These are phyloP conservation scores for Seiridium cupressi DNA, from an alignment of 2,329 filamentous ascomycete species.

Conservation along the genomic window DNA sequence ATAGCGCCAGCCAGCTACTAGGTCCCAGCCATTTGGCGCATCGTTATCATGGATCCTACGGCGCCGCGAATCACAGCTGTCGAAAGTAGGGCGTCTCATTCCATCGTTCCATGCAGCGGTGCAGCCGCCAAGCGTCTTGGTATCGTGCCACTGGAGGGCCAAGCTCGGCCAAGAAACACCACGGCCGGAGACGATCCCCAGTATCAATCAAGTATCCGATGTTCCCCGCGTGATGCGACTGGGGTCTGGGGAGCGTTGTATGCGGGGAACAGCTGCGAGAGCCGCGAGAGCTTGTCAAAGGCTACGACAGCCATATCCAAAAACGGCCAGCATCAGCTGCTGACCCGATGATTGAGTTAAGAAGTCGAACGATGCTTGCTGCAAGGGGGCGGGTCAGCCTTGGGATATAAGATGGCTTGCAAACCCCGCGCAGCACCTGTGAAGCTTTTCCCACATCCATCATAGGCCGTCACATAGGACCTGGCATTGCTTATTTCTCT, in stretches of 20 bases:
- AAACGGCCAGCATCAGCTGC: not conserved
- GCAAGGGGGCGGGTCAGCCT: not conserved
- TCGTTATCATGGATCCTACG: not conserved
- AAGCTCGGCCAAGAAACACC: slow-evolving; percentile 2
- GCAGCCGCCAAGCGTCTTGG: slow-evolving; percentile 1
- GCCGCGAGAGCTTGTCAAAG: not conserved
- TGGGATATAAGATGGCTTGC: not conserved
- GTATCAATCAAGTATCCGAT: not conserved
- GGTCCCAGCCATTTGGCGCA: not conserved
- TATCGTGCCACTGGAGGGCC: not conserved
- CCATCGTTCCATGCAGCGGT: slow-evolving; percentile 1
- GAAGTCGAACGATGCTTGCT: not conserved
- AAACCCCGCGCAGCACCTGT: too few species aligned
- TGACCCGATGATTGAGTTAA: not conserved
- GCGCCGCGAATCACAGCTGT: not conserved
- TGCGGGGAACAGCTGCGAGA: not conserved
- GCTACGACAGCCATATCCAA: too few species aligned
- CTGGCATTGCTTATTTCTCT: not conserved
- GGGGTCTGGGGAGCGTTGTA: not conserved
- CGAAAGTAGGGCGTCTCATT: not conserved
- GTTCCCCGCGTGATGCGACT: not conserved
- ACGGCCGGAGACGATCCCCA: not conserved
- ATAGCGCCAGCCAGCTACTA: not conserved
- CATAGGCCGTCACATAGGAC: not conserved
- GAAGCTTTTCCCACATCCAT: not conserved